phyloP scores from a whole-genome alignment of 2,329 filamentous ascomycete genomes.

The Aureobasidium sp. region DNA sequence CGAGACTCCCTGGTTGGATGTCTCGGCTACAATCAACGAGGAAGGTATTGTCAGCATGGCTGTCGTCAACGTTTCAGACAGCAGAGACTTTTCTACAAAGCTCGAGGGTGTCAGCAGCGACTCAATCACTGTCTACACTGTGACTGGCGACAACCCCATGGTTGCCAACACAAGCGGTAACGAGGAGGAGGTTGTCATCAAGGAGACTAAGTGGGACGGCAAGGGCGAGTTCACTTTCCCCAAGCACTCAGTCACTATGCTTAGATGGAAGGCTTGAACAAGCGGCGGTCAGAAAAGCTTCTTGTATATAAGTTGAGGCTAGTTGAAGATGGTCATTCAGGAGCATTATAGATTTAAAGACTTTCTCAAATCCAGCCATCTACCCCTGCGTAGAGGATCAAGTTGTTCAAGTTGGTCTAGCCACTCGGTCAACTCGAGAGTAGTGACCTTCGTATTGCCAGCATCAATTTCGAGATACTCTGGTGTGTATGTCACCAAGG shows the following conservation, averaged over 20 bases:
- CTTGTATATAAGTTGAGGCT: background rate
- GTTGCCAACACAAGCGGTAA: conserved; percentile 55
- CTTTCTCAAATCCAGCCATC: conserved; percentile 64
- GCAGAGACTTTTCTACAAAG: conserved; percentile 49
- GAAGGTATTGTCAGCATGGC: conserved; percentile 56
- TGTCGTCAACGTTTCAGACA: conserved; percentile 62
- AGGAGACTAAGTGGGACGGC: conserved; percentile 55
- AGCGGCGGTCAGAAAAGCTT: background rate
- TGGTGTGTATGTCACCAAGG: conserved; percentile 65
- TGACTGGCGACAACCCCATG: conserved; percentile 49
- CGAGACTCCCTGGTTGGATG: conserved; percentile 63
- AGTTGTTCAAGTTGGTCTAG: conserved; percentile 56
- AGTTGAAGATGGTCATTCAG: conserved; percentile 27
- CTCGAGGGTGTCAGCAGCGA: conserved; percentile 47
- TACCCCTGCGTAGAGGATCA: conserved; percentile 64
- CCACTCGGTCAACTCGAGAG: conserved; percentile 41
- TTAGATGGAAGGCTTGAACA: conserved; percentile 13
- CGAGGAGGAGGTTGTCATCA: conserved; percentile 53
- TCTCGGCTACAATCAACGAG: conserved; percentile 51
- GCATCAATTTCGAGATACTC: conserved; percentile 45
- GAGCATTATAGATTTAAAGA: conserved; percentile 32
- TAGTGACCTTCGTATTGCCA: conserved; percentile 30
- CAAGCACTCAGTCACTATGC: conserved; percentile 32
- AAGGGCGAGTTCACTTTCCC: conserved; percentile 55
- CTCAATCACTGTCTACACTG: conserved; percentile 52